A percentile compares a stretch with the other conserved stretches of the same genome.
phyloP scores from a whole-genome alignment of 2,329 filamentous ascomycete species.

The Diaporthe caulivora region DNA sequence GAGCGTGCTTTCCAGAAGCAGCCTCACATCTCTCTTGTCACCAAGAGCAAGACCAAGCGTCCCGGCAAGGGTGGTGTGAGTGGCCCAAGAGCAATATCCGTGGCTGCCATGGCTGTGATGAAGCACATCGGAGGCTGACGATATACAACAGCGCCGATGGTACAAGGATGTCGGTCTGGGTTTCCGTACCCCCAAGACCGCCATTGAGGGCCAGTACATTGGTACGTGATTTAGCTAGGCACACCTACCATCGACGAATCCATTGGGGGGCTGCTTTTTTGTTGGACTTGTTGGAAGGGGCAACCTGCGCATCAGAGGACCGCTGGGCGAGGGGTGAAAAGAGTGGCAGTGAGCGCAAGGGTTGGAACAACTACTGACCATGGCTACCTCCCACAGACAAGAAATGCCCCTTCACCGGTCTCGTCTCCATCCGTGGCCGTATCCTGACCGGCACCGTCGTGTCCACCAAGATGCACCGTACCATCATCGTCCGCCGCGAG shows the following conservation, averaged over 20 bases:
- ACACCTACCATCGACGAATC: background rate
- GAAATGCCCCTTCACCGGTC: constrained; percentile 99
- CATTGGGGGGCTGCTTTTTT: background rate
- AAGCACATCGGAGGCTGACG: constrained; percentile 32
- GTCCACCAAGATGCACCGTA: constrained; percentile 99
- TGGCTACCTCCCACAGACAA: constrained; percentile 78
- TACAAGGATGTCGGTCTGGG: constrained; percentile 99
- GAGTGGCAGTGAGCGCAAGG: background rate
- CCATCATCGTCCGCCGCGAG: constrained; percentile 98
- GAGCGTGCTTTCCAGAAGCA: constrained; percentile 99
- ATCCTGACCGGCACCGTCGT: constrained; percentile 99
- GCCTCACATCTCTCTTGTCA: constrained; percentile 99
- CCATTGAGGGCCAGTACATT: constrained; percentile 99
- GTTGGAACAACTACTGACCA: constrained; percentile 39
- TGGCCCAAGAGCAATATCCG: constrained; percentile 54
- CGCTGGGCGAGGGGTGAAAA: background rate
- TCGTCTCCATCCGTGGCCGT: constrained; percentile 99
- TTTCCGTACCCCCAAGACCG: constrained; percentile 98
- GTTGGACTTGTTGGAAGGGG: constrained; percentile 18
- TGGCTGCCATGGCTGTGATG: background rate
- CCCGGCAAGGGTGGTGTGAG: constrained; percentile 93
- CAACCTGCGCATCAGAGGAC: background rate
- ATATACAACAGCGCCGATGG: constrained; percentile 60
- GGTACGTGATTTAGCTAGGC: constrained; percentile 75
- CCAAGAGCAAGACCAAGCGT: constrained; percentile 89